Evolutionary conservation across 1,139 yeast genomes (phyloP).

Genomic region (Diutina catenulata): DNA sequence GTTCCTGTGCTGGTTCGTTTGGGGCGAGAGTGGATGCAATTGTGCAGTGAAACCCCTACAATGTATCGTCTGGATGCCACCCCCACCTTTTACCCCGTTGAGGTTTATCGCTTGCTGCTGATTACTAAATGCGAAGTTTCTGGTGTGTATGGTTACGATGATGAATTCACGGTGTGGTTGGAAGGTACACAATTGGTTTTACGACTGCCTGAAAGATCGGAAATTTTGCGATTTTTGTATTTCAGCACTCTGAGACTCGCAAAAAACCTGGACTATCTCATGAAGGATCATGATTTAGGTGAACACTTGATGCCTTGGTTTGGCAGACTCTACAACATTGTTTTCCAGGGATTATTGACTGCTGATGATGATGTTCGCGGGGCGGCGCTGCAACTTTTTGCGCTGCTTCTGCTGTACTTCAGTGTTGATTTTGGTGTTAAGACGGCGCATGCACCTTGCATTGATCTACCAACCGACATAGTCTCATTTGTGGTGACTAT

Average conservation of each 20-base stretch:
- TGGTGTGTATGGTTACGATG: constrained; percentile 15
- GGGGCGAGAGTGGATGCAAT: constrained; percentile 60
- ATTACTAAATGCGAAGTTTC: constrained; percentile 44
- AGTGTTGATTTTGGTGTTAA: constrained; percentile 50
- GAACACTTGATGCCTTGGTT: constrained; percentile 27
- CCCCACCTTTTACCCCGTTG: constrained; percentile 34
- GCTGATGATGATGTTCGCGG: constrained; percentile 47
- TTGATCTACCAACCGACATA: constrained; percentile 65
- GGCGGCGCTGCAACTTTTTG: constrained; percentile 53
- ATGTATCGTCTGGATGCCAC: no score
- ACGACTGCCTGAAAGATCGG: constrained; percentile 49
- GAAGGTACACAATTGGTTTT: constrained; percentile 34
- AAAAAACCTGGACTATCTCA: constrained; percentile 9
- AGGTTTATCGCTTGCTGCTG: constrained; percentile 37
- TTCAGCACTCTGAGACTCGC: constrained; percentile 49
- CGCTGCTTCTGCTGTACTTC: constrained; percentile 51
- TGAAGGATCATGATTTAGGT: constrained; percentile 15
- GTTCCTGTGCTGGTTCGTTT: constrained; percentile 50
- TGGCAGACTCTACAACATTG: constrained; percentile 52
- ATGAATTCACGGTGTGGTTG: constrained; percentile 47
- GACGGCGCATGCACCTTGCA: constrained; percentile 44
- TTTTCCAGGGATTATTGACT: constrained; percentile 57
- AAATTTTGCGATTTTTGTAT: constrained; percentile 57
- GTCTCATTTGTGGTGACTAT: constrained; percentile 51
- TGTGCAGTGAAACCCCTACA: constrained; percentile 30